Evolutionary conservation across 2,329 filamentous ascomycete genomes (phyloP), one percentile per base, ranked within the genome.

Genomic region (Aspergillus hiratsukae): DNA sequence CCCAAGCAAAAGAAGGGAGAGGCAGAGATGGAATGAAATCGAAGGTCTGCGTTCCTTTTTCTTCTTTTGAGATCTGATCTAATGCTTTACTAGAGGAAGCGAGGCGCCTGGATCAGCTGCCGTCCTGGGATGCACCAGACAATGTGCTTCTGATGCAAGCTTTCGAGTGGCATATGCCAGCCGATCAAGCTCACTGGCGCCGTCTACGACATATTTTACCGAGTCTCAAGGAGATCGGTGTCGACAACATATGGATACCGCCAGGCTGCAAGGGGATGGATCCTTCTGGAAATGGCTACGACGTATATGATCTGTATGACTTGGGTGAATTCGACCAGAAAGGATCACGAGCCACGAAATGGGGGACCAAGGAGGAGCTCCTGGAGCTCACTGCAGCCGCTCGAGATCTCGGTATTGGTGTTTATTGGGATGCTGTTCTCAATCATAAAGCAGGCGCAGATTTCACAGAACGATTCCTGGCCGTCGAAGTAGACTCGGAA

Each of bases 301-400:
- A 87, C 67, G 78, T 85, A 59, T 90, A 89, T 66, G 87, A 90
- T 66, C 72, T 90, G 14, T 88, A 85, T 63, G 86, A 88, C 59
- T 71, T 88, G 2, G 87, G 87, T 31, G 87, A 90, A 66, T 90
- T 90, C 63, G 82, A 89, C 45, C 86, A 89, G 66, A 90, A 90
- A 67, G 85, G 84, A 19, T 69, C 76, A 0, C 73, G 73, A 4
- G 74, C 76, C 2, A 90, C 87, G 1, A 90, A 89, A 77, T 91
- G 87, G 87, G 87, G 87, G 2, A 75, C 77, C 1, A 84, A 83
- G 64, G 79, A 82, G 48, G 85, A 89, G 54, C 73, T 90, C 17
- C 61, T 81, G 2, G 74, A 77, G 19, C 69, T 90, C 49, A 72
- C 76, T 2, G 70, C 76, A 21, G 71, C 74, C 11, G 85, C 85